Base-by-base conservation (phyloP, 805 yeast species). In the Wickerhamiella sorbophila region DNA sequence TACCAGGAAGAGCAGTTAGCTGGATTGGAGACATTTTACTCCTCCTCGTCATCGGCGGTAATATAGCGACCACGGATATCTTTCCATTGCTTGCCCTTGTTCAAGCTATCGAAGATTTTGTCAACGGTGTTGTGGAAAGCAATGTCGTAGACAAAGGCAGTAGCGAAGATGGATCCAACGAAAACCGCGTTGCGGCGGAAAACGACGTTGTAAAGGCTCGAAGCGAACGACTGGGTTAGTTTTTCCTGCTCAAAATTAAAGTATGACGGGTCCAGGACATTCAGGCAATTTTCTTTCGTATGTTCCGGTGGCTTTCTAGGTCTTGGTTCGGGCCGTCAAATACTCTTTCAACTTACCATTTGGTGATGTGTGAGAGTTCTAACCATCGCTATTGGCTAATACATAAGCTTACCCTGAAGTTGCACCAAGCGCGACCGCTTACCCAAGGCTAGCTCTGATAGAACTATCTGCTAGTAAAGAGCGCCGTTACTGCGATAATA, bases 181-280 rank as follows among this genome's bases (percentile, higher is more conserved):
- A 72, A 84, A 48, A 80, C 70, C 38, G 96, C 74, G 76, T 88
- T 87, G 74, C 95, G 83, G 74, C 84, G 84, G 74, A 83, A 78
- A 43, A 80, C 54, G 31, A 70, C 63, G 72, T 76, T 78, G 74
- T 74, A 76, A 47, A 77, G 56, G 36, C 74, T 60, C 35, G 79
- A 58, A 53, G 64, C 57, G 48, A 60, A 51, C 35, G 63, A 49
- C 64, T 56, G 15, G n/a, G 35, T 42, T 41, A 33, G 38, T 19
- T 5, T 19, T n/a, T n/a, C n/a, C n/a, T n/a, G n/a, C n/a, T n/a
- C n/a, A n/a, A n/a, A n/a, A n/a, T n/a, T n/a, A n/a, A n/a, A n/a
- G 29, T 26, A 9, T 26, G 14, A 14, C 14, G 29, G 29, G 29
- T 26, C 12, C 29, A 26, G 29, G 29, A 9, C 8, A 26, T 8